Evolutionary conservation across 306 rosid genomes (phyloP), one percentile per base, ranked within the genome.

Genomic region (Castanospermum australe): DNA sequence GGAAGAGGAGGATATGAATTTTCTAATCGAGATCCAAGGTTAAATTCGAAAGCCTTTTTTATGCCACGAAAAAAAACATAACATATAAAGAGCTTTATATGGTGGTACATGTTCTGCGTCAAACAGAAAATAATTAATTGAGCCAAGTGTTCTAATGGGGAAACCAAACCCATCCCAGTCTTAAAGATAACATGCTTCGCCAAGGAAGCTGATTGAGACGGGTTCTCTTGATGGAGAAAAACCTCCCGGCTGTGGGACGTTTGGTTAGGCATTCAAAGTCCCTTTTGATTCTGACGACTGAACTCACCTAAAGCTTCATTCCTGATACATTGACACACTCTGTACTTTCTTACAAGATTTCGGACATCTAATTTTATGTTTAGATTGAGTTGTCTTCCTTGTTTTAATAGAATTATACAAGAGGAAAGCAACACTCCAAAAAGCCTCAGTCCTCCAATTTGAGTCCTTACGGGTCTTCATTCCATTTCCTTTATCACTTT

Each of bases 11-110:
- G 67, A 54, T 33, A 66, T 41, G 39, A 68, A 22, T 73, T 81
- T 81, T 54, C 52, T 63, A 77, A 74, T 67, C 81, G 22, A 63
- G 59, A 71, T 76, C 77, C 80, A 39, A 76, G 82, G 54, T 79
- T 67, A 63, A 67, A 79, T 66, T 79, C 33, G 25, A 50, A 79
- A 71, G 65, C 72, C 44, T 55, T 57, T 50, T 66, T 10, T 69
- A 44, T 41, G 5, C 41, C 11, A 6, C 8, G 17, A 38, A 24
- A 13, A 33, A 6, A 7, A 39, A 59, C 13, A n/a, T n/a, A 20
- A 9, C 33, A n/a, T n/a, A n/a, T 1, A 24, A 54, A 50, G 65
- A 45, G 73, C 24, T 36, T 71, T 50, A 72, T 24, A 69, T 84
- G 24, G 71, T 33, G 4, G 60, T 60, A 45, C 25, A 48, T 35